Percentiles rank a stretch among this genome's conserved stretches.
Evolutionary conservation across 1,284 basidiomycete species (phyloP).

Genomic region (Tilletiopsis washingtonensis): DNA sequence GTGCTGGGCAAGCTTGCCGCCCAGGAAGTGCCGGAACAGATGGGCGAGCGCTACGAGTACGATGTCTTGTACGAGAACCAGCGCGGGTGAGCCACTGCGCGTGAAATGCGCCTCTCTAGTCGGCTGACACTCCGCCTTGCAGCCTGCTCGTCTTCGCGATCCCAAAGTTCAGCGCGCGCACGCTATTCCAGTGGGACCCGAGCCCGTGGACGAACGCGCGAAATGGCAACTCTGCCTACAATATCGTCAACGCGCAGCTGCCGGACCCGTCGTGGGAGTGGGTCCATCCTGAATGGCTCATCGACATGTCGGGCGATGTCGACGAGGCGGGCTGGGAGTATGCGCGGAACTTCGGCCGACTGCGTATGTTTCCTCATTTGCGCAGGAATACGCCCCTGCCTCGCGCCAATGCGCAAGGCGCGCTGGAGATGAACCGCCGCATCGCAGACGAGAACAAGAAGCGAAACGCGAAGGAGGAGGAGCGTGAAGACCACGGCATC

Average conservation of each 20-base stretch:
- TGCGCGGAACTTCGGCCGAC: slow-evolving; percentile 33
- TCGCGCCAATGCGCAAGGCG: slow-evolving; percentile 18
- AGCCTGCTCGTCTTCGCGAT: slow-evolving; percentile 40
- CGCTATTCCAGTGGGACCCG: slow-evolving; percentile 41
- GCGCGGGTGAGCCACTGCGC: slow-evolving; percentile 12
- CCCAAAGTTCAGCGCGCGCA: slow-evolving; percentile 40
- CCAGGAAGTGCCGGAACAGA: slow-evolving; percentile 25
- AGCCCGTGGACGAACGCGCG: slow-evolving; percentile 36
- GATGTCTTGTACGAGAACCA: slow-evolving; percentile 46
- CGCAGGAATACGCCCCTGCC: slow-evolving; percentile 16
- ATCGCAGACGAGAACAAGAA: slow-evolving; percentile 14
- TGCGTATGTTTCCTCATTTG: too few species aligned
- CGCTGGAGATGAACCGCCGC: slow-evolving; percentile 24
- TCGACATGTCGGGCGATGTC: slow-evolving; percentile 46
- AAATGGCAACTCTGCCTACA: slow-evolving; percentile 34
- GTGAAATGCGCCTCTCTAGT: background rate
- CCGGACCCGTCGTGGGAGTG: slow-evolving; percentile 46
- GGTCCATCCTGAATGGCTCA: slow-evolving; percentile 43
- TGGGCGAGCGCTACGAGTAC: slow-evolving; percentile 31
- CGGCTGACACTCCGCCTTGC: too few species aligned
- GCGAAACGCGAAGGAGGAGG: slow-evolving; percentile 19
- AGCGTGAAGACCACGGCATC: slow-evolving; percentile 36
- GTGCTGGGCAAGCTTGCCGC: slow-evolving; percentile 26
- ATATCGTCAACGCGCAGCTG: slow-evolving; percentile 41
- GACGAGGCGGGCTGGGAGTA: slow-evolving; percentile 47